Percentiles rank a stretch among this genome's conserved stretches.
Evolutionary conservation across 805 yeast species (phyloP).

Genomic region (Candida ascalaphidarum): DNA sequence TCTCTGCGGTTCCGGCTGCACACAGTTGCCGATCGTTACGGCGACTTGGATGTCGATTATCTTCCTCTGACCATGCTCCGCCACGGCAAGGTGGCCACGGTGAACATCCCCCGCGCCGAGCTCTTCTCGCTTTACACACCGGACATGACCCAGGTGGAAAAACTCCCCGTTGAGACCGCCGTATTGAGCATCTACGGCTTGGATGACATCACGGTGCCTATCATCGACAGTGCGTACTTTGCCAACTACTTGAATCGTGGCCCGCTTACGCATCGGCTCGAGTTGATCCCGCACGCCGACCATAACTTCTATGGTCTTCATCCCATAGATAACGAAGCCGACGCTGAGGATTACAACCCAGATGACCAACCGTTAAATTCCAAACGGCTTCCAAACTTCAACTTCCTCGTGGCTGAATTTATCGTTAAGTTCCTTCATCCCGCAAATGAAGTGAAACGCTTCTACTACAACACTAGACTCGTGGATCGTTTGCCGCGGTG

Average conservation of each 20-base stretch:
- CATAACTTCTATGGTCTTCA: constrained; percentile 66
- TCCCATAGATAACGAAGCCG: constrained; percentile 24
- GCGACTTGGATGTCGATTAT: constrained; percentile 11
- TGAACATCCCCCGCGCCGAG: constrained; percentile 43
- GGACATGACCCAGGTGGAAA: constrained; percentile 32
- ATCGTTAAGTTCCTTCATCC: constrained; percentile 43
- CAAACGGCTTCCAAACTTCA: constrained; percentile 48
- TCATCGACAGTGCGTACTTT: constrained; percentile 50
- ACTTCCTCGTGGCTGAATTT: constrained; percentile 39
- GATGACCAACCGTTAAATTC: constrained; percentile 34
- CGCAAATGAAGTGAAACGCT: constrained; percentile 45
- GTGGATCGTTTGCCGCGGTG: constrained; percentile 44
- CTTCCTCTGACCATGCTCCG: constrained; percentile 35
- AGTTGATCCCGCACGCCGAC: constrained; percentile 60
- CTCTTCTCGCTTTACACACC: constrained; percentile 40
- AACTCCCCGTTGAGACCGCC: constrained; percentile 37
- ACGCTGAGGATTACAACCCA: constrained; percentile 26
- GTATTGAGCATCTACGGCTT: constrained; percentile 68
- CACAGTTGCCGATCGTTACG: constrained; percentile 36
- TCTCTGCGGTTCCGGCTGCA: constrained; percentile 59
- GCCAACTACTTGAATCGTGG: constrained; percentile 52
- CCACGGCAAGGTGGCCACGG: constrained; percentile 37
- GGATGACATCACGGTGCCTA: constrained; percentile 57
- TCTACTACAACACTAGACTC: constrained; percentile 24
- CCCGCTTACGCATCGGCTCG: constrained; percentile 38